Conservation (phyloP, 106 monocot genomes). For the Agapanthus africanus region DNA sequence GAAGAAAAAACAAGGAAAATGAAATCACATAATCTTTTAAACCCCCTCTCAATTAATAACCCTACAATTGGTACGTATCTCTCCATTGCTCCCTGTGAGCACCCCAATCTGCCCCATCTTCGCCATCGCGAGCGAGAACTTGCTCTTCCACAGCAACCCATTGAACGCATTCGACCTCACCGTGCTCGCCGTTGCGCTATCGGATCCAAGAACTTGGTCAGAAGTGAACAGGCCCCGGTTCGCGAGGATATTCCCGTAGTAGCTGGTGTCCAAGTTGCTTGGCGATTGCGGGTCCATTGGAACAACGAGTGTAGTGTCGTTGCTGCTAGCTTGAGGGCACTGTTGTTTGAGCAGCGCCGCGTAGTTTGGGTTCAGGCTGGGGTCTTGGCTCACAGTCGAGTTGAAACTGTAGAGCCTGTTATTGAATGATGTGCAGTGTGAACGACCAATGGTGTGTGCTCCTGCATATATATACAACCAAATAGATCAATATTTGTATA, state of each 20-base stretch:
- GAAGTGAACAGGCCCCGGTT: not conserved
- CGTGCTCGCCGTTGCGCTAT: not conserved
- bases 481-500: no score
- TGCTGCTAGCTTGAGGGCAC: slow-evolving; percentile 10
- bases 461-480: no score
- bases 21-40: no score
- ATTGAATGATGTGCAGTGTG: slow-evolving; percentile 35
- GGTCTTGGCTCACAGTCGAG: slow-evolving; percentile 15
- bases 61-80: slow-evolving; percentile 22
- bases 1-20: no score
- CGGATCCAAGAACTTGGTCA: slow-evolving; percentile 1
- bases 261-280: slow-evolving; percentile 2
- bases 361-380: slow-evolving; percentile 3
- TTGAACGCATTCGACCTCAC: slow-evolving; percentile 7
- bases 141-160: not conserved
- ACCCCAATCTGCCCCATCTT: slow-evolving; percentile 33
- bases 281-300: slow-evolving; percentile 7
- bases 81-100: slow-evolving; percentile 26
- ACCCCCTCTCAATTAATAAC: not conserved
- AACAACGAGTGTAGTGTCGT: not conserved
- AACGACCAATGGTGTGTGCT: slow-evolving; percentile 41
- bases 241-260: slow-evolving; percentile 2
- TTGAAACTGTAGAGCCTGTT: slow-evolving; percentile 26
- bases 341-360: slow-evolving; percentile 6
- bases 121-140: slow-evolving; percentile 32